Conservation (phyloP, 306 rosid genomes). For the Astragalus membranaceus region DNA sequence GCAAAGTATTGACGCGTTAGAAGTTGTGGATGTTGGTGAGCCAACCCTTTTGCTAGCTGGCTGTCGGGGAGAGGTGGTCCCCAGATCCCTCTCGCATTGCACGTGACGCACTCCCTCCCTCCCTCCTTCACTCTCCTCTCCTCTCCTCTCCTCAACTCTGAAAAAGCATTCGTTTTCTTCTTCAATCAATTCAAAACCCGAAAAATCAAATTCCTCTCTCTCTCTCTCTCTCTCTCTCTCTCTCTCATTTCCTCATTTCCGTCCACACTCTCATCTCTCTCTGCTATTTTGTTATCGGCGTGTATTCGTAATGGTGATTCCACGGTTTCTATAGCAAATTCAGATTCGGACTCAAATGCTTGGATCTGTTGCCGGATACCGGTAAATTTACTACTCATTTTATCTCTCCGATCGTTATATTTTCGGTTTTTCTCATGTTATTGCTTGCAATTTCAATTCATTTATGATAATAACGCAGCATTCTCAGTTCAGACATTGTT, state of each 20-base stretch:
- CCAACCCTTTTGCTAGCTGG: conserved; percentile 97
- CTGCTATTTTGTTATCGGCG: background rate
- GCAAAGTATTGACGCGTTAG: conserved; percentile 57
- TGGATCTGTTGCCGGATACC: conserved; percentile 51
- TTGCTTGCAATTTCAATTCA: background rate
- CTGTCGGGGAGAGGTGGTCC: conserved; percentile 91
- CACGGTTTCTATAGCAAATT: conserved; percentile 3
- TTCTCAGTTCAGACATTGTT: conserved; percentile 11
- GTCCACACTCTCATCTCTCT: conserved; percentile 1
- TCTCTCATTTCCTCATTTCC: conserved; percentile 11
- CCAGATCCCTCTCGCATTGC: conserved; percentile 54
- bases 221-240: conserved; percentile 21
- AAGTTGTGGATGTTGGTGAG: conserved; percentile 96
- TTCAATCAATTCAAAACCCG: conserved; percentile 39
- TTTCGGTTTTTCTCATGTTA: background rate
- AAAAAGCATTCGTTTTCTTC: conserved; percentile 43
- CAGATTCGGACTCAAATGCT: conserved; percentile 48
- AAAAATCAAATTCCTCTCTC: conserved; percentile 32
- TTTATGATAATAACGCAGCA: background rate
- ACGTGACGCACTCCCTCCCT: conserved; percentile 65
- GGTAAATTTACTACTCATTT: conserved; percentile 41
- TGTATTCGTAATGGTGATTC: background rate
- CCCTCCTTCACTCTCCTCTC: background rate
- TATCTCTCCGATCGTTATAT: background rate
- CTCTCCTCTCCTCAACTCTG: conserved; percentile 14